Percentiles rank a stretch among this genome's conserved stretches.
Evolutionary conservation across 2,329 filamentous ascomycete species (phyloP).

Genomic region (Rutstroemia sp.): DNA sequence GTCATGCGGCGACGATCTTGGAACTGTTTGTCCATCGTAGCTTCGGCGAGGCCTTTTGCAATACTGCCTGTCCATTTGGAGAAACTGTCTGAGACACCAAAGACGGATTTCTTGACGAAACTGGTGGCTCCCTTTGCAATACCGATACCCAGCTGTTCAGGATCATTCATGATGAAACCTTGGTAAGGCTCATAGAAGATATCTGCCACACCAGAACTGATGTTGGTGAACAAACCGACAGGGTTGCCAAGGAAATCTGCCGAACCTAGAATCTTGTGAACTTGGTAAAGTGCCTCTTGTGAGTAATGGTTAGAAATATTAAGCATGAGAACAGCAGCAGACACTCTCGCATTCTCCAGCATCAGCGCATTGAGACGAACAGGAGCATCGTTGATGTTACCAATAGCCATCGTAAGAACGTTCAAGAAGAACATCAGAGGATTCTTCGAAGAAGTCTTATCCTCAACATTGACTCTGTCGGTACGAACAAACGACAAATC

Average conservation of each 20-base stretch:
- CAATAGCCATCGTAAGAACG: conserved; percentile 97
- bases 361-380: conserved; percentile 89
- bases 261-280: conserved; percentile 94
- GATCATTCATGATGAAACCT: conserved; percentile 83
- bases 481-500: conserved; percentile 96
- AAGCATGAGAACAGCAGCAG: conserved; percentile 71
- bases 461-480: conserved; percentile 91
- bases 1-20: conserved; percentile 94
- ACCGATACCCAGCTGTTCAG: conserved; percentile 88
- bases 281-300: conserved; percentile 89
- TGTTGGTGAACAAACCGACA: conserved; percentile 95
- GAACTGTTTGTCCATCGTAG: conserved; percentile 96
- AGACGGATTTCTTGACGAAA: conserved; percentile 98
- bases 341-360: conserved; percentile 90
- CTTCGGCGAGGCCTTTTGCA: conserved; percentile 90
- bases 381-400: conserved; percentile 96
- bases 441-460: conserved; percentile 83
- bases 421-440: conserved; percentile 99
- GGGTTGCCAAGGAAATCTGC: conserved; percentile 97
- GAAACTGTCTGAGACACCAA: conserved; percentile 94
- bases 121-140: conserved; percentile 95
- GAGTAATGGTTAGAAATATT: conserved; percentile 94
- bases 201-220: conserved; percentile 92
- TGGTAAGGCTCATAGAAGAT: conserved; percentile 99
- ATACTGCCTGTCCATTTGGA: conserved; percentile 97